Conservation (phyloP, 345 rosid species). For the Arabidopsis suecica region DNA sequence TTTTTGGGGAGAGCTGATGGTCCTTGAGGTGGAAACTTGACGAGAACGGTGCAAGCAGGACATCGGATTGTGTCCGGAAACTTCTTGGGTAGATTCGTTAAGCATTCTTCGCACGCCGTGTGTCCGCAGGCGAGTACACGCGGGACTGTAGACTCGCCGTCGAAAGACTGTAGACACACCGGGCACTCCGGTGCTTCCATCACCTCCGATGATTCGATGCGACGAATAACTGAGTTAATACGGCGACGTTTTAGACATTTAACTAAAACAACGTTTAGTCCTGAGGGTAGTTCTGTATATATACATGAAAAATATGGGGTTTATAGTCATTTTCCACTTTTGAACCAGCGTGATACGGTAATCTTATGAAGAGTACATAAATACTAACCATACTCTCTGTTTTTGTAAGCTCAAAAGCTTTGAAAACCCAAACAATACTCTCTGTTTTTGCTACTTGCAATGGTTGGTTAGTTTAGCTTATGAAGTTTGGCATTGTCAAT, state of each 20-base stretch:
- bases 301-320: no score
- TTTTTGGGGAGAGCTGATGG: conserved; percentile 81
- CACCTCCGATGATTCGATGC: conserved; percentile 5
- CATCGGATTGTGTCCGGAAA: conserved; percentile 75
- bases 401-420: no score
- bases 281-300: neutral
- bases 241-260: neutral
- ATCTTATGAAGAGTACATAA: no score
- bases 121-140: conserved; percentile 92
- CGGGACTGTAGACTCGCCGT: conserved; percentile 62
- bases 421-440: no score
- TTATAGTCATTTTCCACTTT: no score
- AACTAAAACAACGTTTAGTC: neutral
- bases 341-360: no score
- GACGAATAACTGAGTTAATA: neutral
- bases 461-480: no score
- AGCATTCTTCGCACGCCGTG: conserved; percentile 76
- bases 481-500: no score
- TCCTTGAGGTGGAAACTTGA: conserved; percentile 76
- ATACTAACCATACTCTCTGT: no score
- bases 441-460: no score
- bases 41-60: conserved; percentile 86
- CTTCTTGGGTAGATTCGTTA: conserved; percentile 64
- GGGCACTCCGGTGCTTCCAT: conserved; percentile 87
- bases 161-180: conserved; percentile 76